phyloP scores from a whole-genome alignment of 2,329 filamentous ascomycete species.

The Cyphellophora europaea region DNA sequence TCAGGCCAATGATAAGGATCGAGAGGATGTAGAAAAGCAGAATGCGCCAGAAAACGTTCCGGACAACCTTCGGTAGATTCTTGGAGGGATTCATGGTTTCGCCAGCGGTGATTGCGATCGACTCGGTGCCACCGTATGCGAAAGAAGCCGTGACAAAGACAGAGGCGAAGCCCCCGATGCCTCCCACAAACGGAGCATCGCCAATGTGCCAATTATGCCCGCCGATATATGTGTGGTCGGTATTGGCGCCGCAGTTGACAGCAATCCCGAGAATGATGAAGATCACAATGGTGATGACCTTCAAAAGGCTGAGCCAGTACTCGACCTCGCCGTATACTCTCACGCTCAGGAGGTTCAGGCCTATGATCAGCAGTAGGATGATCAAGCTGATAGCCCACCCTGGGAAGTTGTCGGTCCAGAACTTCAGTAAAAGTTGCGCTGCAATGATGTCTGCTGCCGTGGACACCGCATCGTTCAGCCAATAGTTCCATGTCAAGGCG shows the following conservation, averaged over 20 bases:
- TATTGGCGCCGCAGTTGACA: slow-evolving; percentile 54
- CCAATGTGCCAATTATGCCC: slow-evolving; percentile 61
- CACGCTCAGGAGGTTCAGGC: slow-evolving; percentile 44
- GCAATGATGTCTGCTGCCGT: slow-evolving; percentile 53
- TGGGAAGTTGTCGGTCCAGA: slow-evolving; percentile 54
- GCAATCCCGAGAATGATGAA: slow-evolving; percentile 61
- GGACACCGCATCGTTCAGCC: slow-evolving; percentile 57
- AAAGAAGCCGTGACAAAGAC: slow-evolving; percentile 34
- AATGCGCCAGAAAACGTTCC: slow-evolving; percentile 46
- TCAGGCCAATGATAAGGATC: slow-evolving; percentile 34
- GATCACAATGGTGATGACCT: slow-evolving; percentile 52
- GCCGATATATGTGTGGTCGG: slow-evolving; percentile 51
- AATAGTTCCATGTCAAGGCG: slow-evolving; percentile 49
- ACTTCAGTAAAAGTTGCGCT: slow-evolving; percentile 48
- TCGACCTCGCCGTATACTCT: slow-evolving; percentile 44
- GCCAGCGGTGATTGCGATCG: slow-evolving; percentile 46
- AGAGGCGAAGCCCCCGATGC: slow-evolving; percentile 47
- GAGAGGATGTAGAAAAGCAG: slow-evolving; percentile 45
- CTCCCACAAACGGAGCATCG: slow-evolving; percentile 54
- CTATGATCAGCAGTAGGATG: slow-evolving; percentile 25
- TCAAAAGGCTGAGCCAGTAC: slow-evolving; percentile 31
- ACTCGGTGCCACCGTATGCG: slow-evolving; percentile 34
- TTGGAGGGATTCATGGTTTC: slow-evolving; percentile 45
- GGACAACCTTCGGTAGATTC: slow-evolving; percentile 46
- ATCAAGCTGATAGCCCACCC: slow-evolving; percentile 54